Base-by-base conservation (phyloP, 78 protist genomes). In the Tieghemostelium lacteum region DNA sequence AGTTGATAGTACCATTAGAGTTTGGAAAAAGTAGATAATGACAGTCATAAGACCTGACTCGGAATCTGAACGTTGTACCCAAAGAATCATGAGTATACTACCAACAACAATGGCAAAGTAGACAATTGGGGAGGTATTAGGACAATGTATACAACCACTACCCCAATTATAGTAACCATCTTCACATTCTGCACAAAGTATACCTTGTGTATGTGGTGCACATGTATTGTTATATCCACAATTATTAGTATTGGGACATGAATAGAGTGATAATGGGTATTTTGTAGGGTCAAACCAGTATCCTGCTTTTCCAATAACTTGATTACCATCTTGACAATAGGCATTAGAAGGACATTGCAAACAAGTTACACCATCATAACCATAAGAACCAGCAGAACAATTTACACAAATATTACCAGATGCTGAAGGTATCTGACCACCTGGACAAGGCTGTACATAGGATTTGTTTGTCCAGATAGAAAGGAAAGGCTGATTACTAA, bases 81-180 rank as follows among this genome's bases (percentile, higher is more conserved):
- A 69, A 28, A 83, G 6, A 33, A 69, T 58, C 55, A 83, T 22
- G n/a, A 61, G n/a, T n/a, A 40, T 33, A 4, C 57, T 55, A 1
- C 29, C 78, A 4, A 57, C 39, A 19, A 83, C 52, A 7, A 57
- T 62, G 2, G 63, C 70, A 24, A 83, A 7, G 31, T 58, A 69
- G 17, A 73, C 16, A 24, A 73, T 8, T 19, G 49, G 54, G 14
- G 39, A 42, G 6, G 26, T 37, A 17, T 28, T 26, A n/a, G 49
- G 62, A 45, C 76, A 66, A 29, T 62, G 37, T 22, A 54, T 70
- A 60, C 91, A 83, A 10, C 63, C 50, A 1, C 64, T 60, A 42
- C 91, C 78, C 76, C 91, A 83, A n/a, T 83, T 50, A 52, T 69
- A 83, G 55, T 69, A 83, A 50, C 91, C 73, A 24, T 28, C 69